These are phyloP conservation scores for Ilex asprella DNA, from an alignment of 257 asterid genomes.

Conservation along the genomic window DNA sequence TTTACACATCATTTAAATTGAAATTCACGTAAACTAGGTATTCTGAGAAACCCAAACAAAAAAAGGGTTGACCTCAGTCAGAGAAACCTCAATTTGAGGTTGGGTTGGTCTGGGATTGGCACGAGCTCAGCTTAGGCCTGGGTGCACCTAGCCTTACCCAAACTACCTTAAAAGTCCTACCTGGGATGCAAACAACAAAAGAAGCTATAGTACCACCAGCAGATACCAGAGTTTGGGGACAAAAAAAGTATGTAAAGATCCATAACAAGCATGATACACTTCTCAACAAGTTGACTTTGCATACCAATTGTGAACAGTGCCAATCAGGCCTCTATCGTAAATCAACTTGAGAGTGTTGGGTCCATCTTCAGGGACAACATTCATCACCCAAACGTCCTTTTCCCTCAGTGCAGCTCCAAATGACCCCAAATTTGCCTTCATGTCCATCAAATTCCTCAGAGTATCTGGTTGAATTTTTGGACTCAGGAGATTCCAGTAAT, in stretches of 20 bases:
- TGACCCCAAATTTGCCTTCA: constrained; percentile 94
- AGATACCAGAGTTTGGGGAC: background rate
- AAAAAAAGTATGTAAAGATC: background rate
- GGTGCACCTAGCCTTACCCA: too few species aligned
- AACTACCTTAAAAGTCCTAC: too few species aligned
- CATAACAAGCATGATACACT: background rate
- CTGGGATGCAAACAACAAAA: too few species aligned
- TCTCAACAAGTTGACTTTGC: constrained; percentile 8
- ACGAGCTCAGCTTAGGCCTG: too few species aligned
- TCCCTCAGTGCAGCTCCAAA: constrained; percentile 93
- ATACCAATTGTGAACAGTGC: constrained; percentile 82
- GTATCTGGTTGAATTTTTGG: constrained; percentile 66
- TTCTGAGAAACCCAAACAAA: too few species aligned
- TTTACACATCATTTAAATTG: too few species aligned
- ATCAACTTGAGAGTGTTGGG: constrained; percentile 88
- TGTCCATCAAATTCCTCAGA: constrained; percentile 85
- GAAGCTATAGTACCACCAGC: too few species aligned
- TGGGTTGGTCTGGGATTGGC: too few species aligned
- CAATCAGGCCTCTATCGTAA: constrained; percentile 85
- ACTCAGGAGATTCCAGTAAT: constrained; percentile 67
- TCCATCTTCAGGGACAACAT: constrained; percentile 86
- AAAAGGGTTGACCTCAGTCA: too few species aligned
- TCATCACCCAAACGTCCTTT: constrained; percentile 96
- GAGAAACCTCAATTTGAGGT: too few species aligned
- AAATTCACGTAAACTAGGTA: too few species aligned